Evolutionary conservation across 495 filamentous ascomycete species (phyloP).

Genomic region (Xylaria longipes): DNA sequence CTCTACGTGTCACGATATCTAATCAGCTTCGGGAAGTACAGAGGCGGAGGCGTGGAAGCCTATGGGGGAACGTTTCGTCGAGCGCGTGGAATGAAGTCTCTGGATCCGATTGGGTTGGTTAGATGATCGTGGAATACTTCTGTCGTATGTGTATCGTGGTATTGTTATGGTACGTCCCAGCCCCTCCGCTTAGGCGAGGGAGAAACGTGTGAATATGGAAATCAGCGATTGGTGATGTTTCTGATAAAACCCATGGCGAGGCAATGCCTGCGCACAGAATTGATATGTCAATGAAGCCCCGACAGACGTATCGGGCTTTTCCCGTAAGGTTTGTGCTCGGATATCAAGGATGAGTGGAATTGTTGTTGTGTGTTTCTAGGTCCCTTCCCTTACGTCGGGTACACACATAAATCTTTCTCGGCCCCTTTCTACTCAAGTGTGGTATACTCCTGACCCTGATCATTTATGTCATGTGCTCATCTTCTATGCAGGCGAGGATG

Average conservation of each 20-base stretch:
- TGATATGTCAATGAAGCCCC: background rate
- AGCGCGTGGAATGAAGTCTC: background rate
- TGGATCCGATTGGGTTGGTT: background rate
- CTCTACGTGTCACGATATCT: background rate
- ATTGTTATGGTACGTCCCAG: background rate
- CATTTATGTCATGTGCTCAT: background rate
- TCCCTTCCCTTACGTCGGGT: background rate
- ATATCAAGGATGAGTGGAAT: background rate
- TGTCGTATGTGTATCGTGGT: background rate
- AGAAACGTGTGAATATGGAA: background rate
- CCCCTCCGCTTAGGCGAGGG: background rate
- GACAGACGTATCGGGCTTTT: background rate
- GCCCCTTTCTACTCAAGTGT: background rate
- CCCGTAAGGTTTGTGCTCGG: background rate
- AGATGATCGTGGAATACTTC: background rate
- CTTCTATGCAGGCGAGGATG: background rate
- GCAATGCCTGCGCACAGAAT: background rate
- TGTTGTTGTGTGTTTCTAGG: background rate
- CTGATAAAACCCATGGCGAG: background rate
- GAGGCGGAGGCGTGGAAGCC: background rate
- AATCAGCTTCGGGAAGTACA: slow-evolving; percentile 4
- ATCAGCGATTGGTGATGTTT: background rate
- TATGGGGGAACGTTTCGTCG: background rate
- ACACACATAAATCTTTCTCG: too few relatives aligned
- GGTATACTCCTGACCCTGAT: too few relatives aligned